Conservation (phyloP, 169 alveolate genomes). For the Plasmodium berghei region DNA sequence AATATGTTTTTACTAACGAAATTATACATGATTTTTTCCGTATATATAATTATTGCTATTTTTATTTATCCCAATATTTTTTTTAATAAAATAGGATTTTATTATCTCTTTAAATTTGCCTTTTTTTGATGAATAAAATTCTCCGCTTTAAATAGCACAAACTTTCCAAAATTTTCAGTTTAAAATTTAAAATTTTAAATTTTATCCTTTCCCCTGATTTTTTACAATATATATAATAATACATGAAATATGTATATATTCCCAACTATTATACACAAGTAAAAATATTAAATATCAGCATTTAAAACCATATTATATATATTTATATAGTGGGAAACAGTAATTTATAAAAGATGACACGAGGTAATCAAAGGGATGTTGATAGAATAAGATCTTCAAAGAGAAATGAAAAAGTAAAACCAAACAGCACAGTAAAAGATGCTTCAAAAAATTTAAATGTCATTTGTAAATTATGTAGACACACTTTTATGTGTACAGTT, state of each 20-base stretch:
- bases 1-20: neutral
- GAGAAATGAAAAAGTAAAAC: conserved; percentile 82
- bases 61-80: neutral
- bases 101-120: neutral
- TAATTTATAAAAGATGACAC: conserved; percentile 78
- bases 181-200: too few species aligned
- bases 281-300: too few species aligned
- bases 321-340: too few species aligned
- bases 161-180: too few species aligned
- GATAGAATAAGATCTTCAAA: conserved; percentile 86
- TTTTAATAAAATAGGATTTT: neutral
- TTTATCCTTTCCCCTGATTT: too few species aligned
- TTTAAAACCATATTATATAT: too few species aligned
- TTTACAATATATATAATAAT: too few species aligned
- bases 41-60: neutral
- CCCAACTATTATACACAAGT: too few species aligned
- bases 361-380: conserved; percentile 89
- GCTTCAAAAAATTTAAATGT: conserved; percentile 83
- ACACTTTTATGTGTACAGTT: conserved; percentile 88
- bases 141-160: too few species aligned
- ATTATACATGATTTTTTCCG: neutral
- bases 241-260: too few species aligned
- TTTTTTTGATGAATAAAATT: too few species aligned
- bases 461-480: conserved; percentile 86
- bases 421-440: conserved; percentile 82